These are phyloP conservation scores for Colletotrichum tanaceti DNA, from an alignment of 2,329 filamentous ascomycete genomes.

Conservation along the genomic window DNA sequence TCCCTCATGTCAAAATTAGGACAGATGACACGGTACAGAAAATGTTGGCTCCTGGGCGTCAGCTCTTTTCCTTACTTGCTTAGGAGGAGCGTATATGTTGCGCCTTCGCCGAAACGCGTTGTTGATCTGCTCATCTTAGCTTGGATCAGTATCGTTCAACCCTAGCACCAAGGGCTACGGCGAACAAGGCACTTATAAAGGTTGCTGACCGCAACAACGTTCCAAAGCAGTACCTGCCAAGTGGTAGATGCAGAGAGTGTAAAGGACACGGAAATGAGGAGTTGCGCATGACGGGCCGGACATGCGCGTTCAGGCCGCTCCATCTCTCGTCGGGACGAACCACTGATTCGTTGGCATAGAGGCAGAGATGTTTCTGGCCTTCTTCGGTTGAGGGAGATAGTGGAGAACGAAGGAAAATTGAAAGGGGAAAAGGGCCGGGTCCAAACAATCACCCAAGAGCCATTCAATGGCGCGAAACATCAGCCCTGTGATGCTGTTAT, in stretches of 20 bases:
- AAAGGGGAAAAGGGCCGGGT: not conserved
- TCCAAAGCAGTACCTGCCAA: not conserved
- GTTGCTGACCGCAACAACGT: not conserved
- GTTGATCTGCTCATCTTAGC: constrained; percentile 7
- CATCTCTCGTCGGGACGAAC: constrained; percentile 29
- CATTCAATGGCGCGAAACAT: constrained; percentile 11
- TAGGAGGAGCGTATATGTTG: not conserved
- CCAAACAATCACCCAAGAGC: constrained; percentile 3
- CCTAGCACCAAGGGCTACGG: not conserved
- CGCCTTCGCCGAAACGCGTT: not conserved
- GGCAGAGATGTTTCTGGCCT: constrained; percentile 2
- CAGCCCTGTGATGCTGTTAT: not conserved
- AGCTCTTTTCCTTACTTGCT: not conserved
- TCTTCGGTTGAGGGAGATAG: constrained; percentile 1
- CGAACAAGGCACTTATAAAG: too few relatives aligned
- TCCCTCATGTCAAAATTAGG: constrained; percentile 10
- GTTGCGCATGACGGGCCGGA: constrained; percentile 15
- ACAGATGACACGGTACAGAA: not conserved
- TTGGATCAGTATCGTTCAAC: not conserved
- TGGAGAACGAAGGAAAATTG: constrained; percentile 19
- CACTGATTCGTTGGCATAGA: constrained; percentile 17
- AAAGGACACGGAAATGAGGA: constrained; percentile 31
- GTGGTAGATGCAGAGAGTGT: not conserved
- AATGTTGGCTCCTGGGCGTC: not conserved
- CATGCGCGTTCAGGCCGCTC: constrained; percentile 25